Percentiles rank a stretch among this genome's conserved stretches.
Evolutionary conservation across 306 rosid genomes (phyloP).

Genomic region (Lupinus albus): DNA sequence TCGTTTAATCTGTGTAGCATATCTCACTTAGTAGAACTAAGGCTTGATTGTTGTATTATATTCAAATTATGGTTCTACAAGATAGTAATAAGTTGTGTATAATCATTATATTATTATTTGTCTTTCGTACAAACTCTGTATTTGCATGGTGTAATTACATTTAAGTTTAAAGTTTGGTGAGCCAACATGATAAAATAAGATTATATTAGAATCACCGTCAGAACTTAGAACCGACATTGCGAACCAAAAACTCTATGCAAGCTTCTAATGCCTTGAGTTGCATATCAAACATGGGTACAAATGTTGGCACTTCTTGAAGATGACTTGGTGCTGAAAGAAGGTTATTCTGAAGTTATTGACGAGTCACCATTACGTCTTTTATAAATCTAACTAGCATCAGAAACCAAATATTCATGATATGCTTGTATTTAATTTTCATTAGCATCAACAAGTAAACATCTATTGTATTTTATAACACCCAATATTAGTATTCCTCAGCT

Average conservation of each 20-base stretch:
- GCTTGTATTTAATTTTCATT: slow-evolving; percentile 34
- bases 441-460: background rate
- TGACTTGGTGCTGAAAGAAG: slow-evolving; percentile 8
- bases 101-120: no score
- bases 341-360: slow-evolving; percentile 5
- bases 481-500: slow-evolving; percentile 4
- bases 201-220: no score
- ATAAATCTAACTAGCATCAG: slow-evolving; percentile 34
- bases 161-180: no score
- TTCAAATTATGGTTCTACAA: background rate
- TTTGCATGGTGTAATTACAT: background rate
- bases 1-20: no score
- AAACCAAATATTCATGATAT: slow-evolving; percentile 33
- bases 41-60: no score
- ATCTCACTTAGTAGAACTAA: no score
- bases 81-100: background rate
- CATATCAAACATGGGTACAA: slow-evolving; percentile 41
- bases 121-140: no score
- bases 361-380: slow-evolving; percentile 21
- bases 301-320: slow-evolving; percentile 39
- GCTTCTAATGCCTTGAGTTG: slow-evolving; percentile 52
- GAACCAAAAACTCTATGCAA: slow-evolving; percentile 51
- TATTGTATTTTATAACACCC: slow-evolving; percentile 5
- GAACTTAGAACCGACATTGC: slow-evolving; percentile 44
- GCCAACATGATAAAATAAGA: no score